Percentiles rank a stretch among this genome's conserved stretches.
phyloP scores from a whole-genome alignment of 768 basidiomycete species.

The Phylloporus scabripes region DNA sequence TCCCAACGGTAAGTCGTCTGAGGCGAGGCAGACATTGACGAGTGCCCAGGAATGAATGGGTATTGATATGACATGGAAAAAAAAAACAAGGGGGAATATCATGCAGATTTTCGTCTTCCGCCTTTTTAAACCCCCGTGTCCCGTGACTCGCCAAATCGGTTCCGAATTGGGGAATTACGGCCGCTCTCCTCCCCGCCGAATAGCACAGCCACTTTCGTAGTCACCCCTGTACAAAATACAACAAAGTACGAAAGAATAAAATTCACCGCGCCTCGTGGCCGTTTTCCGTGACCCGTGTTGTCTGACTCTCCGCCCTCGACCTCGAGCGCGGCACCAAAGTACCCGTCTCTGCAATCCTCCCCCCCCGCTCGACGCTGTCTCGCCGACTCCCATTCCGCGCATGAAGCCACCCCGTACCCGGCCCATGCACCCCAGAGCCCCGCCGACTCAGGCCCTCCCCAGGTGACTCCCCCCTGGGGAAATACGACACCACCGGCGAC shows the following conservation, averaged over 20 bases:
- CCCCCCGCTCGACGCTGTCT: slow-evolving; percentile 57
- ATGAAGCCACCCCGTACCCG: slow-evolving; percentile 8
- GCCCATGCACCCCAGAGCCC: slow-evolving; percentile 37
- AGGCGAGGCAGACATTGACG: slow-evolving; percentile 46
- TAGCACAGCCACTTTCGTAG: neutral
- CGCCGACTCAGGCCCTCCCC: slow-evolving; percentile 51
- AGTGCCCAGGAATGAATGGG: slow-evolving; percentile 42
- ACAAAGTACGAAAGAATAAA: neutral
- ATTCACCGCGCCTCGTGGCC: neutral
- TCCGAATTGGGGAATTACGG: slow-evolving; percentile 12
- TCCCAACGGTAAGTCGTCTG: slow-evolving; percentile 38
- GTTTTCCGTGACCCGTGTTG: slow-evolving; percentile 24
- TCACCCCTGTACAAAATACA: neutral
- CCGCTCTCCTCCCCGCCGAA: neutral
- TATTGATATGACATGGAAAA: slow-evolving; percentile 46
- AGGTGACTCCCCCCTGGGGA: slow-evolving; percentile 47
- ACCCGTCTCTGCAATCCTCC: slow-evolving; percentile 65
- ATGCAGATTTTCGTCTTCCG: slow-evolving; percentile 14
- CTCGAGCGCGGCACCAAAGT: slow-evolving; percentile 43
- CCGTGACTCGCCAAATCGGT: slow-evolving; percentile 27
- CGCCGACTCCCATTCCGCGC: slow-evolving; percentile 37
- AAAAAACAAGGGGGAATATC: slow-evolving; percentile 23
- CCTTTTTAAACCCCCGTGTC: slow-evolving; percentile 27
- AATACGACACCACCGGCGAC: slow-evolving; percentile 51
- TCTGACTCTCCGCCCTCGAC: slow-evolving; percentile 42